phyloP scores from a whole-genome alignment of 2,329 filamentous ascomycete species.

The Aspergillus sp. region DNA sequence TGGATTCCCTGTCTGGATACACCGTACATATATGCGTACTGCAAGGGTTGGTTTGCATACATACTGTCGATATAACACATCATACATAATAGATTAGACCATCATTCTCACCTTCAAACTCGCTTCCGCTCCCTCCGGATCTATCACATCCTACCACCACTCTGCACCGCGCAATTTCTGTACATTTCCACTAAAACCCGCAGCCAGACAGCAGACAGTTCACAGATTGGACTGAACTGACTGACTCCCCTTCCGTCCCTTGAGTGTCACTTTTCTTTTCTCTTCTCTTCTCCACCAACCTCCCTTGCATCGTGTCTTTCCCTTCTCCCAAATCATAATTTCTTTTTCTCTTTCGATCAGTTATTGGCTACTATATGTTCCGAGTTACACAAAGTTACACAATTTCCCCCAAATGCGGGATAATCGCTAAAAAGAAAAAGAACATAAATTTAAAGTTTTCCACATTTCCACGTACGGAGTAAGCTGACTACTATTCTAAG shows the following conservation, averaged over 20 bases:
- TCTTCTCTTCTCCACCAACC: background rate
- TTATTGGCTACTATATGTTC: background rate
- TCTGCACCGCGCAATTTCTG: background rate
- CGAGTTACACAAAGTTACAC: background rate
- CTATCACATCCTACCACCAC: background rate
- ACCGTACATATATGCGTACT: background rate
- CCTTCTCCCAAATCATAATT: background rate
- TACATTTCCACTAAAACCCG: background rate
- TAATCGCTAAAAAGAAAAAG: background rate
- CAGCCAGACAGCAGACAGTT: background rate
- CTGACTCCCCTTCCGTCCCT: background rate
- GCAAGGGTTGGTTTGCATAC: conserved; percentile 2
- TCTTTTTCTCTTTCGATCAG: background rate
- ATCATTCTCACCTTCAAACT: background rate
- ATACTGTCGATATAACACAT: conserved; percentile 1
- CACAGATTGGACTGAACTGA: background rate
- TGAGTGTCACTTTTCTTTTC: background rate
- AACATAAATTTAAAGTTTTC: background rate
- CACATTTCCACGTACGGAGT: background rate
- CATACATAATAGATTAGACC: conserved; percentile 16
- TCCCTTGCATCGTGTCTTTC: background rate
- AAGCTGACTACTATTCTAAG: no score
- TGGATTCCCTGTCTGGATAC: background rate
- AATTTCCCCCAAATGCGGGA: background rate
- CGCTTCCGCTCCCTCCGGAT: background rate